Base-by-base conservation (phyloP, 2,329 filamentous ascomycete genomes). In the Amylocarpus encephaloides region DNA sequence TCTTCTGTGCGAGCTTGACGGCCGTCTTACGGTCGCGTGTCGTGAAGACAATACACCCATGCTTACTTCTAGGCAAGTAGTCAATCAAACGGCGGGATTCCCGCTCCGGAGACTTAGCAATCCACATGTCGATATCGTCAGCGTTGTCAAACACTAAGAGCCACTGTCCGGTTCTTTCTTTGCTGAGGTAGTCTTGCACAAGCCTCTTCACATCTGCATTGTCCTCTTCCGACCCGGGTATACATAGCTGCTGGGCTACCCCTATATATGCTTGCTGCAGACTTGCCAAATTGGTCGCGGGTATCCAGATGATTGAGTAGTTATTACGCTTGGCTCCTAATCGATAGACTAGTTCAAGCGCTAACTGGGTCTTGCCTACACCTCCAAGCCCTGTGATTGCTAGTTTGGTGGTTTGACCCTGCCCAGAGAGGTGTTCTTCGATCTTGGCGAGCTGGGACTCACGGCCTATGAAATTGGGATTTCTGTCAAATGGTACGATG, bases 401-500 rank as follows among this genome's bases (percentile, higher is more conserved):
- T 18, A 45, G 11, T 22, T 45, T 45, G 11, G 29, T 36, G 11
- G 43, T 45, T 45, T 16, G 43, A 36, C 32, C n/a, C 10, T 35
- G 12, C 26, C 2, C 6, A 36, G 22, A 36, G 13, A 35, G 29
- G 10, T 19, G 19, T 36, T 45, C 18, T 45, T 45, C 43, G 18
- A 45, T 30, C 26, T 45, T 1, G n/a, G 43, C 18, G 35, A 45
- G 43, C 43, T 45, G 32, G 29, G 32, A 35, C n/a, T 35, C 32
- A 26, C 15, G 32, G 16, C 43, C 32, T 22, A 15, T 35, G 22
- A 45, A 45, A 32, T 36, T 34, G 7, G 15, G 43, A 45, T 45
- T 45, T 45, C 32, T 45, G 15, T 36, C 43, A 33, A 45, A 45
- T 45, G 32, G 32, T 2, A 45, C 43, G 40, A 49, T 49, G 26